Conservation (phyloP, 2,329 filamentous ascomycete species). For the Curvularia lunata region DNA sequence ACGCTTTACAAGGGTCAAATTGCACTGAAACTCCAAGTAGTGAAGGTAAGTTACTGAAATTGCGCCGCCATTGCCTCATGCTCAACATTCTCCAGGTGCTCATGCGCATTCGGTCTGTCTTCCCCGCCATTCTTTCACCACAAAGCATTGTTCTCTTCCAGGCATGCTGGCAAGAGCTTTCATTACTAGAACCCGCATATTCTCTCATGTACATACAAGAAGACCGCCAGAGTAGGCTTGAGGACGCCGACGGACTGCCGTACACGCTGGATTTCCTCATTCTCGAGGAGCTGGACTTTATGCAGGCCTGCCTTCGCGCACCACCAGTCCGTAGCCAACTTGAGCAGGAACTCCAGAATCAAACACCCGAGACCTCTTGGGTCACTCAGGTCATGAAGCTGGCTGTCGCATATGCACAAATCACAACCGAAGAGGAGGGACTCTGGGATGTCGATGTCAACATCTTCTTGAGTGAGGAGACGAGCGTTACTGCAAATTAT, state of each 20-base stretch:
- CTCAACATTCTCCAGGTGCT: conserved; percentile 64
- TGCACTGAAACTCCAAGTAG: conserved; percentile 88
- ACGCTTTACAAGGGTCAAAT: conserved; percentile 81
- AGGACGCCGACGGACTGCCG: conserved; percentile 88
- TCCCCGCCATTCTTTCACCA: conserved; percentile 79
- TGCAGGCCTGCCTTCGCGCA: conserved; percentile 88
- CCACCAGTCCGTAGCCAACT: conserved; percentile 88
- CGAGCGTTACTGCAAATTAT: conserved; percentile 93
- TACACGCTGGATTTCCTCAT: conserved; percentile 95
- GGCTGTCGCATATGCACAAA: conserved; percentile 83
- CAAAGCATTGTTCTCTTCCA: conserved; percentile 85
- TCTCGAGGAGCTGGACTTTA: conserved; percentile 91
- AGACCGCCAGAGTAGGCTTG: conserved; percentile 83
- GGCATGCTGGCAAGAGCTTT: conserved; percentile 87
- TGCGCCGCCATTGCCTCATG: background rate
- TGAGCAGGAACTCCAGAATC: conserved; percentile 72
- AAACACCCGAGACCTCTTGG: conserved; percentile 70
- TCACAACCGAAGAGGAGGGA: conserved; percentile 90
- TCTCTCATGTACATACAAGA: conserved; percentile 84
- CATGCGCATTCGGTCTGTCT: conserved; percentile 84
- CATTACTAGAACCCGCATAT: conserved; percentile 73
- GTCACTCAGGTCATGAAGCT: conserved; percentile 86
- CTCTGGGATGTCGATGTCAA: conserved; percentile 98
- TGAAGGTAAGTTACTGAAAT: conserved; percentile 64
- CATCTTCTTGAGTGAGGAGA: conserved; percentile 92